A percentile compares a stretch with the other conserved stretches of the same genome.
Evolutionary conservation across 73 alveolate genomes (phyloP).

Genomic region (Tetrahymena malaccensis): DNA sequence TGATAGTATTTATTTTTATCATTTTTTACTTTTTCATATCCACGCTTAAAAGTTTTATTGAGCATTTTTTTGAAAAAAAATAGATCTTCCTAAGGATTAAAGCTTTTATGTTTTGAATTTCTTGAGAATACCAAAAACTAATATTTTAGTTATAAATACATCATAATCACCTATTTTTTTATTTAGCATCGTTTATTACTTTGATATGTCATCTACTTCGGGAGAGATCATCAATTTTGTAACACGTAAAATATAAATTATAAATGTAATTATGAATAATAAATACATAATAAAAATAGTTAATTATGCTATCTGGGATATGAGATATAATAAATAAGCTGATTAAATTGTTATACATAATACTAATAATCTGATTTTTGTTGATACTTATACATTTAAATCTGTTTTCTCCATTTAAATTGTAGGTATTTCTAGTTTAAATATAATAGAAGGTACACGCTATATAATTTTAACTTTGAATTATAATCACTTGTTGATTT

Average conservation of each 20-base stretch:
- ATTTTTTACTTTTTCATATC: too few relatives aligned
- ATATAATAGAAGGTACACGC: not conserved
- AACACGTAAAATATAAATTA: not conserved
- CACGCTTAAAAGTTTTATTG: too few relatives aligned
- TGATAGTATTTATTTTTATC: not conserved
- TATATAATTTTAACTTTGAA: not conserved
- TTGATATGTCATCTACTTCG: not conserved
- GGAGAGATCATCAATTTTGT: not conserved
- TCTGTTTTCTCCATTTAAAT: not conserved
- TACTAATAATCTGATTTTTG: not conserved
- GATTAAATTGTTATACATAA: not conserved
- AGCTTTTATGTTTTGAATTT: not conserved
- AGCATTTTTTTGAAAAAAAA: not conserved
- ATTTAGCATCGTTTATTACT: not conserved
- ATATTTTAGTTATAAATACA: not conserved
- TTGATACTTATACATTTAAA: not conserved
- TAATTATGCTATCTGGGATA: not conserved
- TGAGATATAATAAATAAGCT: not conserved
- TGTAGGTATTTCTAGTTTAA: not conserved
- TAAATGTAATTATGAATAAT: not conserved
- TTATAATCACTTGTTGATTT: not conserved
- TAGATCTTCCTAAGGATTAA: not conserved
- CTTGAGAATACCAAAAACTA: not conserved
- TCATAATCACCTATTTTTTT: not conserved
- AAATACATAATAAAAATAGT: not conserved